A percentile compares a stretch with the other conserved stretches of the same genome.
Evolutionary conservation across 805 yeast genomes (phyloP).

Genomic region (Saccharomycopsis lassenensis): DNA sequence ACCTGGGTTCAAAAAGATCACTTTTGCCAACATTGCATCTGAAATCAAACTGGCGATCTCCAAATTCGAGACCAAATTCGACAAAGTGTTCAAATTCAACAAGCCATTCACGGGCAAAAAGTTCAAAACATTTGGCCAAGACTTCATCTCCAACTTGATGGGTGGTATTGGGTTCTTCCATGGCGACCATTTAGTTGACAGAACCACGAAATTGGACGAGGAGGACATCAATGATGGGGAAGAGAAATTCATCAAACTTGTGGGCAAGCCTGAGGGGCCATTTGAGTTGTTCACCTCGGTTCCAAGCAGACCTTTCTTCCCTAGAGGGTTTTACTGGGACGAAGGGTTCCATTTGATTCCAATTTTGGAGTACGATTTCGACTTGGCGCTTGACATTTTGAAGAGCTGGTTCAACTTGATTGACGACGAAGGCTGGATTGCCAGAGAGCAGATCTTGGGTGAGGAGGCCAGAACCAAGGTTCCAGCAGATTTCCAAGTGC

Average conservation of each 20-base stretch:
- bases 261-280: slow-evolving; percentile 66
- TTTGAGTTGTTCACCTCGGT: slow-evolving; percentile 67
- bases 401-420: slow-evolving; percentile 81
- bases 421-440: slow-evolving; percentile 93
- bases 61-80: slow-evolving; percentile 43
- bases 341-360: slow-evolving; percentile 93
- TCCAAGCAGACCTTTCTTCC: slow-evolving; percentile 90
- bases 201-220: slow-evolving; percentile 56
- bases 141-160: slow-evolving; percentile 66
- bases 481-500: slow-evolving; percentile 73
- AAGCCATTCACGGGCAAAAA: slow-evolving; percentile 40
- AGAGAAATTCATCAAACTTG: slow-evolving; percentile 26
- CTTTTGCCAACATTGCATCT: slow-evolving; percentile 24
- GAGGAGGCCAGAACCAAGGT: slow-evolving; percentile 83
- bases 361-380: slow-evolving; percentile 71
- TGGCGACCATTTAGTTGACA: slow-evolving; percentile 76
- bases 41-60: slow-evolving; percentile 26
- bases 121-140: slow-evolving; percentile 56
- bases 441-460: slow-evolving; percentile 90
- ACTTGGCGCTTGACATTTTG: slow-evolving; percentile 66
- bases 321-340: slow-evolving; percentile 97
- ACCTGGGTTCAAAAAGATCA: slow-evolving; percentile 10
- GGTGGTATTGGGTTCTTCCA: slow-evolving; percentile 88
- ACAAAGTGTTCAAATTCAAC: slow-evolving; percentile 35
- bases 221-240: slow-evolving; percentile 50